Evolutionary conservation across 768 basidiomycete species (phyloP), one percentile per base, ranked within the genome.

Genomic region (Russula foetens): DNA sequence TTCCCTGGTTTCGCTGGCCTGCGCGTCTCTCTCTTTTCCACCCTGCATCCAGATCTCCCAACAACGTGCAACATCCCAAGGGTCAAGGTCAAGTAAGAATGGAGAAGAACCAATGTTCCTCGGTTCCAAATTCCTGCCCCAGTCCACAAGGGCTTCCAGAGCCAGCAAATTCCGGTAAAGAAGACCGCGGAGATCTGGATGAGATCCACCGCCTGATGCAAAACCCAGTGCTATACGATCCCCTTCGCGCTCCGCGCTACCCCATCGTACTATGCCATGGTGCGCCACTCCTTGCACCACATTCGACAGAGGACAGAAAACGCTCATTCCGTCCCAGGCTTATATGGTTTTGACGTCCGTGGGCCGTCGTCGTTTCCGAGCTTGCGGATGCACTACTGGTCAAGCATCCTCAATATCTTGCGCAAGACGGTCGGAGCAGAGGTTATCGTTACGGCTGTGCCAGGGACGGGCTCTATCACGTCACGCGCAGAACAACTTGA

Each of bases 231-330:
- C 77, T 98, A 29, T 88, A 82, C 66, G 83, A 94, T 63, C 92
- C 91, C 0, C 66, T 88, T 4, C 80, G 90, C 64, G 80, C 79
- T 5, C 93, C 97, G 2, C 84, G 96, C 7, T 84, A 91, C 71
- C 92, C 93, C 1, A 86, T 99, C 58, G 92, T 96, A 3, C 79
- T 98, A n/a, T 97, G 92, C 69, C 96, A 99, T 74, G 96, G 95
- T 92, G 67, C 55, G 39, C 38, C 29, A 19, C 50, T 24, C 24
- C 44, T 56, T 45, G 47, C 5, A 45, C 19, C 24, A 19, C 24
- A 3, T 41, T 17, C n/a, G 33, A 11, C 19, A 2, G 23, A 31
- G 23, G 38, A 19, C 47, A 31, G 17, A 31, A 39, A 8, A 31
- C 29, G 31, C 31, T 43, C 11, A 43, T 45, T 31, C 12, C 68